A percentile compares a stretch with the other conserved stretches of the same genome.
Evolutionary conservation across 169 alveolate species (phyloP).

Genomic region (Eimeria brunetti): DNA sequence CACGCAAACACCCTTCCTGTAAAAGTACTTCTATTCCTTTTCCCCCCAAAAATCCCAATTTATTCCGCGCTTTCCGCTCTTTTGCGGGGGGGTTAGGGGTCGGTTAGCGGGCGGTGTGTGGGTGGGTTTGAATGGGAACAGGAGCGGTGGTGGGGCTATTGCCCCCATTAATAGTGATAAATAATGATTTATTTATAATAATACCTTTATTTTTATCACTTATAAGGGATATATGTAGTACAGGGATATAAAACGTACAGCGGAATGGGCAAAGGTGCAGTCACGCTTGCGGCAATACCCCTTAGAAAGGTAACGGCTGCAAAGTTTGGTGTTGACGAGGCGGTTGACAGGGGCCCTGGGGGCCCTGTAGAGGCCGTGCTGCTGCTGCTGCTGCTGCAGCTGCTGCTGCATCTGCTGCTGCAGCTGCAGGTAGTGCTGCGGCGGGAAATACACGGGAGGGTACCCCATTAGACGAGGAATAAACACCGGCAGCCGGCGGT

Average conservation of each 20-base stretch:
- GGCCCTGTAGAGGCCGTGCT: not conserved
- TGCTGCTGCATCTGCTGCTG: too few species aligned
- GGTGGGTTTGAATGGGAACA: too few species aligned
- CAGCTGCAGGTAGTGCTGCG: not conserved
- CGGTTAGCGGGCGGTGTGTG: too few species aligned
- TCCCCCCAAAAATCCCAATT: too few species aligned
- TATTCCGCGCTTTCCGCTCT: too few species aligned
- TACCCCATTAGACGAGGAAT: not conserved
- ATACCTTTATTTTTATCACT: too few species aligned
- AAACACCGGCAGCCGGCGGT: constrained; percentile 21
- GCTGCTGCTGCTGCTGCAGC: too few species aligned
- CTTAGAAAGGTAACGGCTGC: constrained; percentile 24
- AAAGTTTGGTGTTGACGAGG: constrained; percentile 9
- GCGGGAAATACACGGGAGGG: not conserved
- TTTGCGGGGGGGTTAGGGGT: too few species aligned
- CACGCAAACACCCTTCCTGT: not conserved
- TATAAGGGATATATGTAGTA: not conserved
- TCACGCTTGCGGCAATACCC: constrained; percentile 41
- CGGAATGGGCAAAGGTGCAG: constrained; percentile 54
- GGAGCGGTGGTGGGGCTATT: too few species aligned
- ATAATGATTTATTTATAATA: too few species aligned
- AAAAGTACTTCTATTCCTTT: too few species aligned
- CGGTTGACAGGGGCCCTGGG: not conserved
- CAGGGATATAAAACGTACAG: not conserved
- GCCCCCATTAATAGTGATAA: too few species aligned